A percentile compares a stretch with the other conserved stretches of the same genome.
These are phyloP conservation scores for Metschnikowia arizonensis DNA, from an alignment of 805 yeast genomes.

Conservation along the genomic window DNA sequence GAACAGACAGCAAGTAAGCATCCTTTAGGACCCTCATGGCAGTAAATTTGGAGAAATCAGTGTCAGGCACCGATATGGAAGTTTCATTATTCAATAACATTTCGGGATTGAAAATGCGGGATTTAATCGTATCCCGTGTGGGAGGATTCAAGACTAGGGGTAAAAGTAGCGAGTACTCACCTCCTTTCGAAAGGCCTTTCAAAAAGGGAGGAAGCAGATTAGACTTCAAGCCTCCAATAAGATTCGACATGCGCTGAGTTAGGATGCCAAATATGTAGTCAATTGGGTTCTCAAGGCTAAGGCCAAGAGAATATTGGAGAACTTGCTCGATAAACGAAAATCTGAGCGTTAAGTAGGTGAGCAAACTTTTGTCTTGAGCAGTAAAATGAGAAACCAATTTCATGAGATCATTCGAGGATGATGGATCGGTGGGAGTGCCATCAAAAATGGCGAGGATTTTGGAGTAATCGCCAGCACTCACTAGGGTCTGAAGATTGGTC, in stretches of 20 bases:
- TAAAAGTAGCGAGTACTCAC: constrained; percentile 11
- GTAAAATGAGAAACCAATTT: not conserved
- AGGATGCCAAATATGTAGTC: not conserved
- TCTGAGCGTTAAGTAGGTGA: constrained; percentile 11
- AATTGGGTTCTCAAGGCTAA: not conserved
- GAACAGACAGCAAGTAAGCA: not conserved
- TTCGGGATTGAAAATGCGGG: constrained; percentile 3
- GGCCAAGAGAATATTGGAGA: constrained; percentile 1
- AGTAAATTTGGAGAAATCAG: not conserved
- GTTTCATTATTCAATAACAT: constrained; percentile 6
- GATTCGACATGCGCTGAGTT: not conserved
- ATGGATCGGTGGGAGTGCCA: not conserved
- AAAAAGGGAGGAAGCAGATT: not conserved
- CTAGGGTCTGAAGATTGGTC: constrained; percentile 2
- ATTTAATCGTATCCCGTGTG: not conserved
- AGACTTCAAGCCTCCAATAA: not conserved
- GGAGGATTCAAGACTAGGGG: constrained; percentile 15
- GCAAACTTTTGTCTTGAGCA: constrained; percentile 5
- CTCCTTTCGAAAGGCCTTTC: constrained; percentile 7
- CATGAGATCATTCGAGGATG: not conserved
- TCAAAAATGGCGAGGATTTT: not conserved
- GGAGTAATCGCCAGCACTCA: constrained; percentile 8
- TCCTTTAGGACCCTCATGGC: not conserved
- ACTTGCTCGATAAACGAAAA: constrained; percentile 12
- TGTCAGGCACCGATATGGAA: not conserved